Evolutionary conservation across 2,329 filamentous ascomycete species (phyloP).

Genomic region (Monosporascus sp.): DNA sequence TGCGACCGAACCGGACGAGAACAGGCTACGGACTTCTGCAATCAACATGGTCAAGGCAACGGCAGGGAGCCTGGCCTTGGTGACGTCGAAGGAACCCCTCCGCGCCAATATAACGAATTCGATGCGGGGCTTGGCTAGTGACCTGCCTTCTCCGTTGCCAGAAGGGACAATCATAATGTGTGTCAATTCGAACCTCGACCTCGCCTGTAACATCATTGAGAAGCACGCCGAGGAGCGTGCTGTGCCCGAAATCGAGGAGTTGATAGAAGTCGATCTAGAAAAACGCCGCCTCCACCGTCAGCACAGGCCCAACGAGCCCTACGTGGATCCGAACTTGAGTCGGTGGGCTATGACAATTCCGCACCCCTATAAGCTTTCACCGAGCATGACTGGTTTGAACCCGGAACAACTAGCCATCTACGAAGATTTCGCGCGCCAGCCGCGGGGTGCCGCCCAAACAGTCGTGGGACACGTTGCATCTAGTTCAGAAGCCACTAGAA

Average conservation of each 20-base stretch:
- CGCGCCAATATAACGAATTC: conserved; percentile 97
- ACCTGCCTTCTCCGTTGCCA: conserved; percentile 75
- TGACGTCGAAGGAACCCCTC: conserved; percentile 97
- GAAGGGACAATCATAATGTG: conserved; percentile 98
- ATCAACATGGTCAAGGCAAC: conserved; percentile 94
- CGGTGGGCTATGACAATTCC: conserved; percentile 93
- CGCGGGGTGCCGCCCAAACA: conserved; percentile 56
- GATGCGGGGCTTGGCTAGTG: conserved; percentile 65
- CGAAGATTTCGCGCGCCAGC: conserved; percentile 88
- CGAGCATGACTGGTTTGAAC: conserved; percentile 67
- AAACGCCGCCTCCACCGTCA: conserved; percentile 70
- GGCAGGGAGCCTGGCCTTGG: conserved; percentile 86
- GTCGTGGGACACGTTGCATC: conserved; percentile 53
- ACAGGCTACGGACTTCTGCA: conserved; percentile 77
- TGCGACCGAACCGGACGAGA: conserved; percentile 85
- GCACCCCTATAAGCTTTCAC: conserved; percentile 83
- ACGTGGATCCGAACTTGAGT: conserved; percentile 75
- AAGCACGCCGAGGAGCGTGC: conserved; percentile 93
- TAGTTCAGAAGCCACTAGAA: conserved; percentile 56
- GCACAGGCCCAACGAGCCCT: conserved; percentile 75
- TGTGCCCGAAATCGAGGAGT: conserved; percentile 88
- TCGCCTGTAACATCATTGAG: conserved; percentile 90
- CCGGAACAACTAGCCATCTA: conserved; percentile 93
- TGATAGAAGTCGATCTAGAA: conserved; percentile 78
- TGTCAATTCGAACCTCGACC: conserved; percentile 94